These are phyloP conservation scores for Nannochloropsis oceanica DNA, from an alignment of 108 stramenopile genomes.

Conservation along the genomic window DNA sequence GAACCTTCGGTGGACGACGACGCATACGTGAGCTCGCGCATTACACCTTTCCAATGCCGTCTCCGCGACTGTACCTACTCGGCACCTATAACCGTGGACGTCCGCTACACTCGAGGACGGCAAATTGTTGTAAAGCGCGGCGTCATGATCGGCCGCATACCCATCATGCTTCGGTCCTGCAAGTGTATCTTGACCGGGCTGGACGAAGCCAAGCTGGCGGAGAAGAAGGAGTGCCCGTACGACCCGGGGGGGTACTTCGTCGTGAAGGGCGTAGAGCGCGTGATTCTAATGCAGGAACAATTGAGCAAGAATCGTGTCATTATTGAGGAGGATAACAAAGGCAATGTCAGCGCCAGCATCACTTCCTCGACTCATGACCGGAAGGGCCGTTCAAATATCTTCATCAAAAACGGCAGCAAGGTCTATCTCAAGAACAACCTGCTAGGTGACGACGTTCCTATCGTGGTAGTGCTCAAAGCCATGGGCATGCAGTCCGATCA, in stretches of 20 bases:
- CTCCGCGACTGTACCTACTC: slow-evolving; percentile 92
- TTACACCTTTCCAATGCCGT: slow-evolving; percentile 90
- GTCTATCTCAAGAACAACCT: slow-evolving; percentile 92
- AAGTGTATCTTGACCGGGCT: slow-evolving; percentile 74
- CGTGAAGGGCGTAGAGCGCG: slow-evolving; percentile 79
- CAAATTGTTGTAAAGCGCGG: slow-evolving; percentile 73
- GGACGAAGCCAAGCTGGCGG: slow-evolving; percentile 63
- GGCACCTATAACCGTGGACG: slow-evolving; percentile 92
- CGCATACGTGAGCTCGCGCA: slow-evolving; percentile 46
- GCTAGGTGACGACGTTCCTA: slow-evolving; percentile 90
- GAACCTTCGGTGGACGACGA: slow-evolving; percentile 82
- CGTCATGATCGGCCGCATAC: slow-evolving; percentile 46
- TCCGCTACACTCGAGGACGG: slow-evolving; percentile 78
- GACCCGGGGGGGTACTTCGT: slow-evolving; percentile 99
- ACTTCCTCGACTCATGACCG: slow-evolving; percentile 40
- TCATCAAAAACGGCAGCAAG: slow-evolving; percentile 21
- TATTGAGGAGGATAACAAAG: slow-evolving; percentile 78
- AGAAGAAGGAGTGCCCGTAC: slow-evolving; percentile 91
- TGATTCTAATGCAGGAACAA: slow-evolving; percentile 96
- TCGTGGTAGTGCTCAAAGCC: slow-evolving; percentile 80
- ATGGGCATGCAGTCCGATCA: slow-evolving; percentile 88
- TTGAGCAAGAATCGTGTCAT: slow-evolving; percentile 97
- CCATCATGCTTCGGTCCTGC: slow-evolving; percentile 84
- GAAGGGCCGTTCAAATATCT: slow-evolving; percentile 40
- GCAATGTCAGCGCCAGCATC: slow-evolving; percentile 36